Percentiles rank a stretch among this genome's conserved stretches.
phyloP scores from a whole-genome alignment of 805 yeast species.

The Ogataea sp. region DNA sequence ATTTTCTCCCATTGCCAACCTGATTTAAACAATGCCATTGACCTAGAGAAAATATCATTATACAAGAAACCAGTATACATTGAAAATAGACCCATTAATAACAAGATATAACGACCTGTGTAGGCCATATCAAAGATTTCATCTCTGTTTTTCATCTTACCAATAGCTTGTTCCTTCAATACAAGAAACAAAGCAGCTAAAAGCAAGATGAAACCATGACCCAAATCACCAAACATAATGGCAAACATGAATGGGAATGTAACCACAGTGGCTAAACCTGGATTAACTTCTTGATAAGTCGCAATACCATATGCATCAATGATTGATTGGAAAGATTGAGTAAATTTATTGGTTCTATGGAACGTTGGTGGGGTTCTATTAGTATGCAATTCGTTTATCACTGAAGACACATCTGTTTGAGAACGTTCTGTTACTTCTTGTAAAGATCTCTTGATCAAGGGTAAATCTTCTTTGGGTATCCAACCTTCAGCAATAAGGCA shows the following conservation, averaged over 20 bases:
- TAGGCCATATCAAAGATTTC: conserved; percentile 76
- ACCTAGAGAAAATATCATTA: conserved; percentile 64
- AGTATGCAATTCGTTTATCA: conserved; percentile 54
- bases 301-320: conserved; percentile 76
- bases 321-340: conserved; percentile 60
- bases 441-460: conserved; percentile 55
- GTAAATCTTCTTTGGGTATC: conserved; percentile 78
- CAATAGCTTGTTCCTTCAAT: conserved; percentile 43
- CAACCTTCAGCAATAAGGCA: conserved; percentile 94
- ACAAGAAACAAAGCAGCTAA: conserved; percentile 50
- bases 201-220: conserved; percentile 62
- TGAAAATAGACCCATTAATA: conserved; percentile 65
- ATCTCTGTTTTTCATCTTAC: conserved; percentile 47
- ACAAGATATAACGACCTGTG: conserved; percentile 59
- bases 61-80: conserved; percentile 69
- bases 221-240: conserved; percentile 77
- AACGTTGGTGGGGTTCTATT: conserved; percentile 65
- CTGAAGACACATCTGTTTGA: conserved; percentile 37
- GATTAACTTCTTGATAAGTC: conserved; percentile 66
- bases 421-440: conserved; percentile 52
- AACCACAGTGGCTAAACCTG: conserved; percentile 65
- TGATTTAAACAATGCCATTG: conserved; percentile 57
- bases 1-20: conserved; percentile 67
- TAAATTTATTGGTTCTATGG: conserved; percentile 63
- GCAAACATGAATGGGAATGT: conserved; percentile 82